Evolutionary conservation across 257 asterid genomes (phyloP).

Genomic region (Solanum lycopersicoides): DNA sequence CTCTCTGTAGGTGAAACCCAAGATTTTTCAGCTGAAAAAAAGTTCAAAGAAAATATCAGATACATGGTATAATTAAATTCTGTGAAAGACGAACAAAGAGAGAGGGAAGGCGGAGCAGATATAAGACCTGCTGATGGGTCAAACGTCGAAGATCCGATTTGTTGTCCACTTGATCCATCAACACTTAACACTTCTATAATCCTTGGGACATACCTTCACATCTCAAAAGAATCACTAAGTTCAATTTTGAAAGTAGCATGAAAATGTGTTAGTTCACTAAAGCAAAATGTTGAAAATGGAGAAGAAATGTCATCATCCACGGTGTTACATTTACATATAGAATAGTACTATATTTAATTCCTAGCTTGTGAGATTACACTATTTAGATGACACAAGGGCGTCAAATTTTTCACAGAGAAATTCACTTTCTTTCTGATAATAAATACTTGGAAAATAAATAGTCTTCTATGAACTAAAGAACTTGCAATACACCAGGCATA

Average conservation of each 20-base stretch:
- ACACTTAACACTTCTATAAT: constrained; percentile 66
- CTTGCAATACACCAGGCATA: neutral
- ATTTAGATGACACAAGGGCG: neutral
- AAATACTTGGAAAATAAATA: neutral
- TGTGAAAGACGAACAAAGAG: neutral
- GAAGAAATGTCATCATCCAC: neutral
- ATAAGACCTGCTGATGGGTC: constrained; percentile 54
- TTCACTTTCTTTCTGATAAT: neutral
- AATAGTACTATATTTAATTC: neutral
- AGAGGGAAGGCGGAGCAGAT: neutral
- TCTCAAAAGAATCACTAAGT: neutral
- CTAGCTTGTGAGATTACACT: neutral
- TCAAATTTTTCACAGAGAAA: neutral
- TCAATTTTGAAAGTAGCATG: neutral
- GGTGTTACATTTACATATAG: neutral
- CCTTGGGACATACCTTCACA: constrained; percentile 68
- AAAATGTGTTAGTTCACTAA: neutral
- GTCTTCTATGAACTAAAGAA: neutral
- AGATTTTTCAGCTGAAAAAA: constrained; percentile 41
- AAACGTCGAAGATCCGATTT: constrained; percentile 59
- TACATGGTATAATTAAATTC: neutral
- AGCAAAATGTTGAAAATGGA: neutral
- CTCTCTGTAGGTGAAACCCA: constrained; percentile 85
- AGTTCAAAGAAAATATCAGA: neutral
- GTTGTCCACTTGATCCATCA: constrained; percentile 79